phyloP scores from a whole-genome alignment of 2,329 filamentous ascomycete species.

The Calonectria multiphialidica region DNA sequence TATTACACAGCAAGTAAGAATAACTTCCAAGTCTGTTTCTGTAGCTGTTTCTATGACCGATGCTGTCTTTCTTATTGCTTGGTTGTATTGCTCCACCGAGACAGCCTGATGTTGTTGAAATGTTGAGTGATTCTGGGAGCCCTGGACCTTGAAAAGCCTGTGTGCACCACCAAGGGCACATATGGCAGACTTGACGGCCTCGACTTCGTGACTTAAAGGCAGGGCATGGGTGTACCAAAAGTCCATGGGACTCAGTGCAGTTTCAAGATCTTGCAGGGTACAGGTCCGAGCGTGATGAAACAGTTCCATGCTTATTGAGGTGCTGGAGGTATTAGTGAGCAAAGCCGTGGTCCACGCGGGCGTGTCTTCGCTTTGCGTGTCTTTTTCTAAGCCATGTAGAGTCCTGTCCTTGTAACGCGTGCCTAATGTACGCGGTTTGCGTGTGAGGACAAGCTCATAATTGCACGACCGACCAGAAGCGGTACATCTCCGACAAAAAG shows the following conservation, averaged over 20 bases:
- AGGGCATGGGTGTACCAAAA: not conserved
- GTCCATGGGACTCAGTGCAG: not conserved
- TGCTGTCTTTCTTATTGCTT: not conserved
- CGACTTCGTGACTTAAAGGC: not conserved
- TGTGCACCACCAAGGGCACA: not conserved
- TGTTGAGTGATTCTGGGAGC: not conserved
- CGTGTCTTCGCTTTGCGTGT: not conserved
- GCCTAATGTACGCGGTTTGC: not conserved
- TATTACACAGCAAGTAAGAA: not conserved
- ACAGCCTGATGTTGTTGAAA: not conserved
- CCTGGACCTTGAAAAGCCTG: not conserved
- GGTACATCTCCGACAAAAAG: not conserved
- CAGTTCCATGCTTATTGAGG: not conserved
- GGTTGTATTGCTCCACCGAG: not conserved
- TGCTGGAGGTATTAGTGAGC: not conserved
- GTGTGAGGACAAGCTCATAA: not conserved
- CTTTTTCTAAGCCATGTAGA: not conserved
- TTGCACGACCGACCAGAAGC: not conserved
- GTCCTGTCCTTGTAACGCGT: not conserved
- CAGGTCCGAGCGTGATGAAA: not conserved
- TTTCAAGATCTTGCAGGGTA: not conserved
- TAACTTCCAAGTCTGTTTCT: not conserved
- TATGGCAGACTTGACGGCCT: not conserved
- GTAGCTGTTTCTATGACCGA: not conserved
- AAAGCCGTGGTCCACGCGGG: not conserved